Base-by-base conservation (phyloP, 2,329 filamentous ascomycete species). In the Rhinocladiella similis region DNA sequence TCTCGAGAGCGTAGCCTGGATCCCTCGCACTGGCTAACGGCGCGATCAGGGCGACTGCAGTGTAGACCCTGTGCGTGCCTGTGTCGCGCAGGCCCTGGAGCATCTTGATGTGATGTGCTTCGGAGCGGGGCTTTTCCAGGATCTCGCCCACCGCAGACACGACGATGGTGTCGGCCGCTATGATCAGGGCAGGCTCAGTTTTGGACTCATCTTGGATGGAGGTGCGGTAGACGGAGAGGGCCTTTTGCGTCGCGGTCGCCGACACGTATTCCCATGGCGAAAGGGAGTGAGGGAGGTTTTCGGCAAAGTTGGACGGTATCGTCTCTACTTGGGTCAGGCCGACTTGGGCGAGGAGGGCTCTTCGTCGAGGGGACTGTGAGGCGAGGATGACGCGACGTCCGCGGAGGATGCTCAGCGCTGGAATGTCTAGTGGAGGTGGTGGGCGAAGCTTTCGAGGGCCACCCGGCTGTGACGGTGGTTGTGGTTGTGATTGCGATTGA, bases 121-220 rank as follows among this genome's bases (percentile, higher is more conserved):
- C 90, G 60, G 79, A 89, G 51, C 86, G 80, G 10, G 94, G 94
- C 77, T 99, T 99, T 79, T 99, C 94, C 2, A 99, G 77, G 51
- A 99, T 90, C 50, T 83, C 79, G 0, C 92, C 92, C 39, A 83
- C 77, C 10, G 84, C 81, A 9, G 85, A 87, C 13, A 94, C 89
- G 60, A 99, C 90, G 54, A 99, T 80, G 0, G 94, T 97, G 71
- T 97, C 93, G 35, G 93, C 93, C 0, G 91, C 86, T 57, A 97
- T 87, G 56, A 97, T 90, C 14, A 97, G 80, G 5, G 85, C 87
- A 0, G 91, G 91, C 64, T 97, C 94, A 53, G 80, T 83, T 55
- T 77, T 71, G 33, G 66, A 73, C 53, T 75, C 70, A 57, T 83
- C 82, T 66, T 84, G 70, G 64, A 86, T 78, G 65, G 85, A 82